phyloP scores from a whole-genome alignment of 2,329 filamentous ascomycete species.

The Hypoxylon sp. region DNA sequence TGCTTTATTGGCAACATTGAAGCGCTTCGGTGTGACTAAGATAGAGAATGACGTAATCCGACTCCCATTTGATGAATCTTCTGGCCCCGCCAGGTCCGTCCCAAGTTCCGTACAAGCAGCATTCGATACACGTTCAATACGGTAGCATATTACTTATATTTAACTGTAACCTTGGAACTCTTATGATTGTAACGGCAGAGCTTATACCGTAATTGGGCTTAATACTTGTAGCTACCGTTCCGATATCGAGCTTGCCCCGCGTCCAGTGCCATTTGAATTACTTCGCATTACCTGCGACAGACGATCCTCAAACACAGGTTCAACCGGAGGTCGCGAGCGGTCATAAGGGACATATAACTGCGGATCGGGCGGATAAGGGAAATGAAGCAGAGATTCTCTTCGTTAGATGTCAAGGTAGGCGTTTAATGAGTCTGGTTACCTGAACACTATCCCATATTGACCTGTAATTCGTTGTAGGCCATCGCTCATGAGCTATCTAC shows the following conservation, averaged over 20 bases:
- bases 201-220: not conserved
- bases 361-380: slow-evolving; percentile 2
- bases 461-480: slow-evolving; percentile 69
- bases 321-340: not conserved
- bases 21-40: not conserved
- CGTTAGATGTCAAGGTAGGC: slow-evolving; percentile 68
- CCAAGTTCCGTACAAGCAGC: not conserved
- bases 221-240: not conserved
- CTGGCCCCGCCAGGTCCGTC: slow-evolving; percentile 4
- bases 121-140: slow-evolving; percentile 1
- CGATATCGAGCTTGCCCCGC: slow-evolving; percentile 27
- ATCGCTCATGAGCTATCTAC: slow-evolving; percentile 93
- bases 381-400: slow-evolving; percentile 74
- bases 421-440: too few relatives aligned
- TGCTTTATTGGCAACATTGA: not conserved
- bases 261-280: slow-evolving; percentile 2
- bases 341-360: slow-evolving; percentile 8
- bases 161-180: not conserved
- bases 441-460: slow-evolving; percentile 10
- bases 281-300: not conserved
- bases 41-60: slow-evolving; percentile 25
- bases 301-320: not conserved
- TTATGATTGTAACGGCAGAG: slow-evolving; percentile 2
- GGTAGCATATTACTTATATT: not conserved
- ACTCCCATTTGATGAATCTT: not conserved